Percentiles rank a stretch among this genome's conserved stretches.
Conservation (phyloP, 441 rosid species). For the Erysimum pusillum region DNA sequence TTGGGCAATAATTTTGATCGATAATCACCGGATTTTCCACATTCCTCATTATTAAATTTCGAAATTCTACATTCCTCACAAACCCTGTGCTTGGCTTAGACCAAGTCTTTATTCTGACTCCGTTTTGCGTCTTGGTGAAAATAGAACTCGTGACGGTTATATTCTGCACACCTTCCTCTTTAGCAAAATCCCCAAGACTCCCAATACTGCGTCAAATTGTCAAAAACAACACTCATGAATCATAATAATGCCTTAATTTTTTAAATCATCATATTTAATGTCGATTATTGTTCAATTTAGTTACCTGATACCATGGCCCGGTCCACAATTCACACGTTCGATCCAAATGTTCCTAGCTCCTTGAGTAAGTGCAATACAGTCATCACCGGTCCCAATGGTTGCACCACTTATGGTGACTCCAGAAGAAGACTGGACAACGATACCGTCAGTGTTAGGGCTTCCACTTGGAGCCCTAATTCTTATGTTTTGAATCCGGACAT, state of each 20-base stretch:
- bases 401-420: conserved; percentile 49
- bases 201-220: conserved; percentile 55
- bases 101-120: conserved; percentile 76
- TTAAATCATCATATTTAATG: not conserved
- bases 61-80: conserved; percentile 54
- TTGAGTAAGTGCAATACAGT: conserved; percentile 57
- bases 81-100: conserved; percentile 56
- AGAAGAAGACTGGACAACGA: conserved; percentile 52
- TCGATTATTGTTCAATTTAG: not conserved
- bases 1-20: conserved; percentile 70
- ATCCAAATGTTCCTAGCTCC: conserved; percentile 53
- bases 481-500: conserved; percentile 42
- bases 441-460: conserved; percentile 63
- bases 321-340: conserved; percentile 55
- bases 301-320: conserved; percentile 66
- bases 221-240: no score
- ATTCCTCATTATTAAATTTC: conserved; percentile 51
- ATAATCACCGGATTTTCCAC: conserved; percentile 64
- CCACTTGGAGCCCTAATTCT: conserved; percentile 46
- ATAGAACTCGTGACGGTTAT: conserved; percentile 54
- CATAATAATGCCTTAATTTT: conserved; percentile 1
- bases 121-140: conserved; percentile 62
- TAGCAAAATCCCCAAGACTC: conserved; percentile 55
- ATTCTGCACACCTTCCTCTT: conserved; percentile 60
- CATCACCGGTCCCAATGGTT: conserved; percentile 54